These are phyloP conservation scores for Collybia sp. DNA, from an alignment of 768 basidiomycete genomes.

Conservation along the genomic window DNA sequence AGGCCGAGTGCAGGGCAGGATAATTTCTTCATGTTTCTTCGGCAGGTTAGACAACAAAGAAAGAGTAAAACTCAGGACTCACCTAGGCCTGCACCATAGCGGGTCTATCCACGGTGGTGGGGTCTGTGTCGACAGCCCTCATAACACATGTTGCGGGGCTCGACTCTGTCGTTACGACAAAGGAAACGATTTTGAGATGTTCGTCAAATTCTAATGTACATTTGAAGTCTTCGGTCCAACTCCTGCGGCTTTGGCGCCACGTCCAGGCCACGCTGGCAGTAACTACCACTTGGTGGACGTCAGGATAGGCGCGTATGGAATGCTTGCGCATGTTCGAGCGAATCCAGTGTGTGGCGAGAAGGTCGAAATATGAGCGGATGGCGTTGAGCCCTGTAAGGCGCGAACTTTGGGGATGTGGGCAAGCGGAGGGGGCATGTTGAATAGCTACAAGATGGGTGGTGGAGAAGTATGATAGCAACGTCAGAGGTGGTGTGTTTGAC, in stretches of 20 bases:
- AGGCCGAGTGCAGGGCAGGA: too few relatives aligned
- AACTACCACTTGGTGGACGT: slow-evolving; percentile 23
- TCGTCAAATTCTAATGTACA: slow-evolving; percentile 44
- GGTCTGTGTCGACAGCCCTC: slow-evolving; percentile 41
- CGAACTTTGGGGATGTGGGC: slow-evolving; percentile 26
- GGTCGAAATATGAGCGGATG: slow-evolving; percentile 45
- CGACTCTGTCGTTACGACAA: slow-evolving; percentile 36
- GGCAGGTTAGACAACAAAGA: too few relatives aligned
- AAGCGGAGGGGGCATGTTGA: slow-evolving; percentile 34
- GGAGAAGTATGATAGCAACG: slow-evolving; percentile 35
- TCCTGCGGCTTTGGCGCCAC: slow-evolving; percentile 37
- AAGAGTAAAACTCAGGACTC: background rate
- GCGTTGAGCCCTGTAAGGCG: slow-evolving; percentile 38
- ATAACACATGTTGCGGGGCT: slow-evolving; percentile 39
- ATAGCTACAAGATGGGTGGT: slow-evolving; percentile 29
- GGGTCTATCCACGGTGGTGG: slow-evolving; percentile 12
- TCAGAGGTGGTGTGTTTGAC: slow-evolving; percentile 23
- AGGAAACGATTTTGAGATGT: slow-evolving; percentile 31
- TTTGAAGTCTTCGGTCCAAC: slow-evolving; percentile 41
- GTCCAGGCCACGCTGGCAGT: slow-evolving; percentile 38
- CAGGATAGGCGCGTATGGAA: slow-evolving; percentile 17
- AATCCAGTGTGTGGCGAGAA: slow-evolving; percentile 40
- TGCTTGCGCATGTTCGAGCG: slow-evolving; percentile 24
- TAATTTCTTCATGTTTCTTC: too few relatives aligned
- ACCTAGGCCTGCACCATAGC: slow-evolving; percentile 2